Base-by-base conservation (phyloP, 176 grass and related monocot genomes). In the Raddia distichophylla region DNA sequence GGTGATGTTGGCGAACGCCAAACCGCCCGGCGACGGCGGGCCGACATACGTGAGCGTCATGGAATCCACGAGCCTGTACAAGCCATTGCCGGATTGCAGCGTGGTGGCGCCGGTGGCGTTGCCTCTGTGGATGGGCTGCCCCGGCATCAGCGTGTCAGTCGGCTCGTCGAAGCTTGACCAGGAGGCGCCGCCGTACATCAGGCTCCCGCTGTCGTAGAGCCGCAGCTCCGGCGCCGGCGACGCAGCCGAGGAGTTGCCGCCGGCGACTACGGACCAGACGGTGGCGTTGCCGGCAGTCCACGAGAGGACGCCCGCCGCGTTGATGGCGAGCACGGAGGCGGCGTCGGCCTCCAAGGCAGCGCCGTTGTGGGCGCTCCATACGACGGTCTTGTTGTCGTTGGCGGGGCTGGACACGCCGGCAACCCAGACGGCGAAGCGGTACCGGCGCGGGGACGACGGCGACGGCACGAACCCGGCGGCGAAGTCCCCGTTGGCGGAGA, bases 361-460 rank as follows among this genome's bases (percentile, higher is more conserved):
- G 9, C 20, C 27, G 56, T 0, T 18, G n/a, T 69, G 51, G 2
- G 81, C 83, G 46, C 80, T 78, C 94, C 94, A 97, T 48, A 94
- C 80, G 58, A 86, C 12, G 64, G 79, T 45, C 13, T 57, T 71
- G 62, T 55, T 13, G 0, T 12, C 34, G 7, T 12, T 43, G 7
- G 12, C 34, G 46, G 68, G 2, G 65, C 48, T 60, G 57, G 48
- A 27, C 18, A 33, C 49, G 58, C 77, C 72, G 10, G 59, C 60
- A 35, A 97, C 85, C 94, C 92, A 94, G 56, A 94, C 85, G 67
- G 89, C 79, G 73, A 97, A 97, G 51, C 64, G 57, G 82, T 45
- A 94, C 9, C 5, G 75, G 27, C 3, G 15, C 14, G 17, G 1
- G 4, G 75, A 18, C 2, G 82, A 56, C 17, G 8, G 0, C 15